These are phyloP conservation scores for Thyridium curvatum DNA, from an alignment of 2,329 filamentous ascomycete species.

Conservation along the genomic window DNA sequence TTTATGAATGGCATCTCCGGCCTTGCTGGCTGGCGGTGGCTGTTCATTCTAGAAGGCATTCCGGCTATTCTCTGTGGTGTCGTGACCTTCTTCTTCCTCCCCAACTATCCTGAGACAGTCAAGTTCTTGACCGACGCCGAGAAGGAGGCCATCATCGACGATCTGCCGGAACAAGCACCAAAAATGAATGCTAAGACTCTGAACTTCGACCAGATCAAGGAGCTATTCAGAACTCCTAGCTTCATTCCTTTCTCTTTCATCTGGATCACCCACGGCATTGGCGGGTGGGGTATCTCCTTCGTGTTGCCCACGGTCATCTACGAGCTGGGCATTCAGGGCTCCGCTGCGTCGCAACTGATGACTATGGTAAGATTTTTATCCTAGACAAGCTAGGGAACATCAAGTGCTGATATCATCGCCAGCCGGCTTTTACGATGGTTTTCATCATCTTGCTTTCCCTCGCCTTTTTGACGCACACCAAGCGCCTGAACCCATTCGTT, in stretches of 20 bases:
- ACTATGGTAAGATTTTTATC: slow-evolving; percentile 14
- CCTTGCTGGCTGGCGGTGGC: slow-evolving; percentile 7
- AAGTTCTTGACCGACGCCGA: slow-evolving; percentile 40
- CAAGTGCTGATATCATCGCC: too few relatives aligned
- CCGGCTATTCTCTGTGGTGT: slow-evolving; percentile 48
- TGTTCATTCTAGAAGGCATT: slow-evolving; percentile 31
- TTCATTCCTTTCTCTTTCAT: slow-evolving; percentile 17
- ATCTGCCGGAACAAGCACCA: slow-evolving; percentile 15
- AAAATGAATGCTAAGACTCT: slow-evolving; percentile 14
- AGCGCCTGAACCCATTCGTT: slow-evolving; percentile 14
- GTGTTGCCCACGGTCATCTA: slow-evolving; percentile 19
- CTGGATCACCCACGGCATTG: slow-evolving; percentile 19
- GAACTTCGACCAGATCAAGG: slow-evolving; percentile 12
- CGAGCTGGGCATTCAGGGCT: slow-evolving; percentile 17
- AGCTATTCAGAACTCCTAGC: slow-evolving; percentile 12
- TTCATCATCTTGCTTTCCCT: slow-evolving; percentile 17
- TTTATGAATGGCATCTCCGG: slow-evolving; percentile 4
- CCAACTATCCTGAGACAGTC: slow-evolving; percentile 63
- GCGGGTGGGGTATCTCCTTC: slow-evolving; percentile 19
- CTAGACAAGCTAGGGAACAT: too few relatives aligned
- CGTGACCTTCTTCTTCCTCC: slow-evolving; percentile 55
- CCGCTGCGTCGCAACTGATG: slow-evolving; percentile 19
- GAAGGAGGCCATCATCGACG: slow-evolving; percentile 9
- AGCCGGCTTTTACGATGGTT: slow-evolving; percentile 14
- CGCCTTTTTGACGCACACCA: slow-evolving; percentile 13